Evolutionary conservation across 2,329 filamentous ascomycete species (phyloP), one percentile per base, ranked within the genome.

Genomic region (Venturia oleaginea): DNA sequence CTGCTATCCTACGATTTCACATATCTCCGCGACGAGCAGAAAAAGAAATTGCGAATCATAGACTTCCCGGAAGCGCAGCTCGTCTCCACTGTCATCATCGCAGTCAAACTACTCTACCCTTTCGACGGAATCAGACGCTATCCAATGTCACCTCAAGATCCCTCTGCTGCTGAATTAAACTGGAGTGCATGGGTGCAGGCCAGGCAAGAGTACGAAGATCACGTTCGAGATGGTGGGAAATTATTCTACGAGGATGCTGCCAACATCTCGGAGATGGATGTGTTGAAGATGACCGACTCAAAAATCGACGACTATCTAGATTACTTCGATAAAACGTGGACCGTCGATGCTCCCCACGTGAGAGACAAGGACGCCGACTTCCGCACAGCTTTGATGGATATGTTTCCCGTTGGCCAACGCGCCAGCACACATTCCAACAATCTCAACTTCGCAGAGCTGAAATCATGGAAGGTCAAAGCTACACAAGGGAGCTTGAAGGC

Each of bases 101-200:
- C 89, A 4, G 86, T 88, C 3, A 97, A 97, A 70, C 74, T 96
- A 2, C 79, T 89, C 24, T 92, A 91, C 69, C 91, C 93, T 0
- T 85, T 96, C 55, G 85, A 91, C 70, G 77, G 78, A 27, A 70
- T 81, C 15, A 73, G 79, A 62, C 78, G 86, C 51, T 78, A 79
- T 68, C 82, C 81, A 8, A 74, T 71, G 42, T 79, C 78, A 22
- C 68, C 77, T 17, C 76, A 77, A 11, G 87, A 90, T 65, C 82
- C 86, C 1, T 79, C 84, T 17, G 78, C 79, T 3, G 75, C 86
- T n/a, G 74, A 75, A 24, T 78, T 97, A 64, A 79, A 93, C 71
- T 97, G 93, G 93, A 67, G 75, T 0, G 75, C 75, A 37, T 97
- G 93, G 93, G 76, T 64, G 24, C 65, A 67, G 61, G 67, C 69